Evolutionary conservation across 2,329 filamentous ascomycete genomes (phyloP).

Genomic region (Botryotinia globosa): DNA sequence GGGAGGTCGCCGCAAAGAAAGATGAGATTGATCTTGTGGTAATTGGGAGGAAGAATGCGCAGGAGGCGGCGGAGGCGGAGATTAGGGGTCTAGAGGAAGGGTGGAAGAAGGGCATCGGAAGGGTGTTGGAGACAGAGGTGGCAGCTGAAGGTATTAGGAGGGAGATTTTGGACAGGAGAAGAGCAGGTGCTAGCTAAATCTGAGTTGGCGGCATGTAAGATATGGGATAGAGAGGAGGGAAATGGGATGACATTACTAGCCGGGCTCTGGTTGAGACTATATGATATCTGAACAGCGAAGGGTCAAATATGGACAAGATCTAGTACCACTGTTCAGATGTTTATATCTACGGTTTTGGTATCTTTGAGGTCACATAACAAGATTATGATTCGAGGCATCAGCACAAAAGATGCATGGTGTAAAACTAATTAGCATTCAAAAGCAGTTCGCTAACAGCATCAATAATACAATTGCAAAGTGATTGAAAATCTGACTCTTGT

Average conservation of each 20-base stretch:
- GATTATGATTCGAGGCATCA: neutral
- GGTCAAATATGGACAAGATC: neutral
- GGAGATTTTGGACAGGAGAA: constrained; percentile 64
- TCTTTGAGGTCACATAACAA: neutral
- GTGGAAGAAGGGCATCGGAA: constrained; percentile 76
- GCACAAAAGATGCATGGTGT: constrained; percentile 9
- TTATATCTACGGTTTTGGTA: neutral
- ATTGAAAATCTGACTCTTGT: constrained; percentile 22
- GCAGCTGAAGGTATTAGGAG: constrained; percentile 70
- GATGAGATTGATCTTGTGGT: constrained; percentile 72
- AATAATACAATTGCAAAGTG: constrained; percentile 24
- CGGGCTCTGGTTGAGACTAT: neutral
- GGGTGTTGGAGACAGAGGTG: constrained; percentile 81
- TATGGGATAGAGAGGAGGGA: neutral
- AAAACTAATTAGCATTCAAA: constrained; percentile 18
- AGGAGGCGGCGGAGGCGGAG: constrained; percentile 71
- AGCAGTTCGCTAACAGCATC: constrained; percentile 14
- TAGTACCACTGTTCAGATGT: neutral
- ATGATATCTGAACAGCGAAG: neutral
- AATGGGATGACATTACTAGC: neutral
- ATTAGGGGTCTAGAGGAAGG: constrained; percentile 69
- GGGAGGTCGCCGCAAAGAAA: constrained; percentile 66
- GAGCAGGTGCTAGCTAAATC: constrained; percentile 37
- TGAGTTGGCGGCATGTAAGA: neutral
- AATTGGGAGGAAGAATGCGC: constrained; percentile 62